Conservation (phyloP, 176 grass and related monocot genomes). For the Tuctoria greenei region DNA sequence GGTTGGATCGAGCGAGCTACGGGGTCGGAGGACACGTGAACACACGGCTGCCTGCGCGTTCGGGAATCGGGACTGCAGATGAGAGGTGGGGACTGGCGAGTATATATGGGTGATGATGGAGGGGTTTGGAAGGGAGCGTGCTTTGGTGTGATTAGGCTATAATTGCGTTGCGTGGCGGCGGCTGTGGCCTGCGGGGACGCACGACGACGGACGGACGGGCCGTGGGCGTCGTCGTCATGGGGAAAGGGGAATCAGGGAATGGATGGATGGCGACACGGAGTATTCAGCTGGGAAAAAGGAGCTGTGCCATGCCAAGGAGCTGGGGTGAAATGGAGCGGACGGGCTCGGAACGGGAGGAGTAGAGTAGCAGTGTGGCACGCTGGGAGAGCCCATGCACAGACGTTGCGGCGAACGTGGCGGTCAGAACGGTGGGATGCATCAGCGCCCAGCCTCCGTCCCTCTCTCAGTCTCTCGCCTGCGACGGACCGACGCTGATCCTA, state of each 20-base stretch:
- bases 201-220: background rate
- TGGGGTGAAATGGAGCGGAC: conserved; percentile 20
- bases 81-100: background rate
- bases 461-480: conserved; percentile 17
- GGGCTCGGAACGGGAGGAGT: conserved; percentile 28
- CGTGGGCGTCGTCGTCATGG: conserved; percentile 1
- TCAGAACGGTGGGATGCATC: background rate
- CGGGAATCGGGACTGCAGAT: conserved; percentile 31
- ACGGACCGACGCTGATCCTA: conserved; percentile 25
- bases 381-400: background rate
- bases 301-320: conserved; percentile 13
- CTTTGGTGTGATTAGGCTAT: conserved; percentile 62
- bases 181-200: background rate
- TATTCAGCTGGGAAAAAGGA: conserved; percentile 23
- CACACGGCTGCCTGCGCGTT: conserved; percentile 18
- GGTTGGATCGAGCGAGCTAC: background rate
- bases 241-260: background rate
- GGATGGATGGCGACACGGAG: background rate
- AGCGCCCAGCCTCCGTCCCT: conserved; percentile 24
- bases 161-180: conserved; percentile 48
- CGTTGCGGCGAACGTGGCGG: background rate
- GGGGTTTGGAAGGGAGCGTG: conserved; percentile 46
- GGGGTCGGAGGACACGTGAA: conserved; percentile 37
- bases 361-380: conserved; percentile 4
- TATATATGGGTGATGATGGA: conserved; percentile 40